These are phyloP conservation scores for Carallia brachiata DNA, from an alignment of 345 rosid species.

Conservation along the genomic window DNA sequence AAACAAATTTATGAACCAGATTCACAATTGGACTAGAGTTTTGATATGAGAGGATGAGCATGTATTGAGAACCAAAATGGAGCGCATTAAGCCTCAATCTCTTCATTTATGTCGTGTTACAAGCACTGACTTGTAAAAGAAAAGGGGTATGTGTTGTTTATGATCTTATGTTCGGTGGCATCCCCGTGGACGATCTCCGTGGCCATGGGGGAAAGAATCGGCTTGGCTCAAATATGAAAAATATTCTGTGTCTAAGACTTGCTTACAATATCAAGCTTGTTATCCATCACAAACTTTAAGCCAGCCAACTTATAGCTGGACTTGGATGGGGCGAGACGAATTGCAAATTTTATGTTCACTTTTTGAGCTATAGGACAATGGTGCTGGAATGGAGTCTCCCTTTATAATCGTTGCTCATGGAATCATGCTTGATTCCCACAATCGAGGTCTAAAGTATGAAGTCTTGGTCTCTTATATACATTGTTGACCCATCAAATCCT, in stretches of 20 bases:
- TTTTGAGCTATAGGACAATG: background rate
- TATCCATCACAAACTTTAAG: constrained; percentile 59
- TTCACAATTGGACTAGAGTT: constrained; percentile 46
- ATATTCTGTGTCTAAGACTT: constrained; percentile 50
- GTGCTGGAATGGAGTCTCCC: no score
- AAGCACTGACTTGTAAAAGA: constrained; percentile 35
- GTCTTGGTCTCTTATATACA: no score
- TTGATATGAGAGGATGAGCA: constrained; percentile 41
- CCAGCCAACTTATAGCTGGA: constrained; percentile 51
- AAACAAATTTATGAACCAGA: constrained; percentile 48
- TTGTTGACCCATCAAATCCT: no score
- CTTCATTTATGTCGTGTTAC: constrained; percentile 59
- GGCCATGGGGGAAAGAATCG: constrained; percentile 19
- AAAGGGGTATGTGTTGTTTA: constrained; percentile 46
- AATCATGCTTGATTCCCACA: no score
- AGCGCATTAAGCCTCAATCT: constrained; percentile 55
- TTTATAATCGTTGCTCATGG: no score
- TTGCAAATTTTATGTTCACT: constrained; percentile 51
- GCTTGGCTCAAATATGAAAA: constrained; percentile 54
- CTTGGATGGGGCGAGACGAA: constrained; percentile 42
- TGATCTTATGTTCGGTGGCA: constrained; percentile 61
- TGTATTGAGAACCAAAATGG: constrained; percentile 55
- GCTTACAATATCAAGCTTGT: constrained; percentile 49
- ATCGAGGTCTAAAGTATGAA: no score
- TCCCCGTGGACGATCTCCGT: constrained; percentile 34